Evolutionary conservation across 257 asterid species (phyloP).

Genomic region (Plantago major): DNA sequence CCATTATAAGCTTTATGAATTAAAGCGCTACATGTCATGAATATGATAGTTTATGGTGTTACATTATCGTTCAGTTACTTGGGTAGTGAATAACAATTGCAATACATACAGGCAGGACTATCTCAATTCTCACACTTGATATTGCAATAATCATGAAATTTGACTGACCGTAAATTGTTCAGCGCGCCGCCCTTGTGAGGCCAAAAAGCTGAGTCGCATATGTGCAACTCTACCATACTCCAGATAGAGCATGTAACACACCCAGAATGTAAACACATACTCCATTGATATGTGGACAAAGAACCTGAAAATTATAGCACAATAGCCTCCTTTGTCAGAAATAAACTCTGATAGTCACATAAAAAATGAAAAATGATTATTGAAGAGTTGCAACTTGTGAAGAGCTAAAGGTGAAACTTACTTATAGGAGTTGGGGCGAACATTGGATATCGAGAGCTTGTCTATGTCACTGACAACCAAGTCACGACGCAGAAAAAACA

Average conservation of each 20-base stretch:
- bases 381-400: too few relatives aligned
- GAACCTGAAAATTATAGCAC: conserved; percentile 64
- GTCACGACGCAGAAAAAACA: conserved; percentile 62
- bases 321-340: conserved; percentile 20
- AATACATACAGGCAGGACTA: conserved; percentile 3
- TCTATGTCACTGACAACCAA: conserved; percentile 91
- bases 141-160: conserved; percentile 12
- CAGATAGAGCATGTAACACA: conserved; percentile 81
- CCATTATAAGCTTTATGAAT: not conserved
- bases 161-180: conserved; percentile 90
- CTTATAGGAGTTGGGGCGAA: conserved; percentile 70
- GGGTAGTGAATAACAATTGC: too few relatives aligned
- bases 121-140: not conserved
- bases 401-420: conserved; percentile 32
- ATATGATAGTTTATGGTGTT: too few relatives aligned
- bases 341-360: conserved; percentile 3
- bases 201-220: conserved; percentile 75
- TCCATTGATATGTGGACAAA: conserved; percentile 87
- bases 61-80: too few relatives aligned
- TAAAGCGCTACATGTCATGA: too few relatives aligned
- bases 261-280: conserved; percentile 86
- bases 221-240: conserved; percentile 83
- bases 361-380: not conserved
- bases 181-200: conserved; percentile 81
- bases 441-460: conserved; percentile 94